phyloP scores from a whole-genome alignment of 148 eudicot species.

The Nepenthes gracilis region DNA sequence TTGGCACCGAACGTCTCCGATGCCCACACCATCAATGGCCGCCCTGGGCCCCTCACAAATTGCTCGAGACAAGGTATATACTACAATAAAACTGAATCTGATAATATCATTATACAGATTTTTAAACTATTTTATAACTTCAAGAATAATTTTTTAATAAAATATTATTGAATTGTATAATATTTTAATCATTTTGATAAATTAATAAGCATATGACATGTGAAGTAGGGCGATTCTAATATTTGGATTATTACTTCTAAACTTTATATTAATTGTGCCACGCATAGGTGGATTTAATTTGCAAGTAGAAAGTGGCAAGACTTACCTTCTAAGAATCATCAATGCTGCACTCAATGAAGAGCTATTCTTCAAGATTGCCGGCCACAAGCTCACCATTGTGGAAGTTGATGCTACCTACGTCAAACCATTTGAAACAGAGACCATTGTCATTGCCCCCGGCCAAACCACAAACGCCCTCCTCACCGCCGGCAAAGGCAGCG shows the following conservation, averaged over 20 bases:
- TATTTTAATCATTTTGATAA: too few species aligned
- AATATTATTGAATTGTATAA: too few species aligned
- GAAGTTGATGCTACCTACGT: slow-evolving; percentile 72
- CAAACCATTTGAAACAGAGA: slow-evolving; percentile 55
- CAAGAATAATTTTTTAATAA: too few species aligned
- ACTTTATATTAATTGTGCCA: neutral
- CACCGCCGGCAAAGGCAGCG: slow-evolving; percentile 23
- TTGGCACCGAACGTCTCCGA: slow-evolving; percentile 62
- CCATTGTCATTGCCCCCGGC: slow-evolving; percentile 61
- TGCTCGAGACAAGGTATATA: slow-evolving; percentile 43
- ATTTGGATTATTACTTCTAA: too few species aligned
- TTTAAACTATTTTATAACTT: neutral
- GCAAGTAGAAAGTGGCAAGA: slow-evolving; percentile 39
- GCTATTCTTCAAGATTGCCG: slow-evolving; percentile 66
- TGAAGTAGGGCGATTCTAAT: too few species aligned
- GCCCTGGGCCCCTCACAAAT: slow-evolving; percentile 44
- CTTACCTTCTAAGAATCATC: slow-evolving; percentile 51
- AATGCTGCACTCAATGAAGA: slow-evolving; percentile 80
- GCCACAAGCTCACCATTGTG: slow-evolving; percentile 50
- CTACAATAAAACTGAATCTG: neutral
- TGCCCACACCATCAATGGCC: slow-evolving; percentile 68
- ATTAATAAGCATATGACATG: too few species aligned
- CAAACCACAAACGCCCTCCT: slow-evolving; percentile 70
- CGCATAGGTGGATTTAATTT: slow-evolving; percentile 33
- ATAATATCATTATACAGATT: neutral